Conservation (phyloP, 192 early-diverging fungal species). For the Anaeromyces robustus region DNA sequence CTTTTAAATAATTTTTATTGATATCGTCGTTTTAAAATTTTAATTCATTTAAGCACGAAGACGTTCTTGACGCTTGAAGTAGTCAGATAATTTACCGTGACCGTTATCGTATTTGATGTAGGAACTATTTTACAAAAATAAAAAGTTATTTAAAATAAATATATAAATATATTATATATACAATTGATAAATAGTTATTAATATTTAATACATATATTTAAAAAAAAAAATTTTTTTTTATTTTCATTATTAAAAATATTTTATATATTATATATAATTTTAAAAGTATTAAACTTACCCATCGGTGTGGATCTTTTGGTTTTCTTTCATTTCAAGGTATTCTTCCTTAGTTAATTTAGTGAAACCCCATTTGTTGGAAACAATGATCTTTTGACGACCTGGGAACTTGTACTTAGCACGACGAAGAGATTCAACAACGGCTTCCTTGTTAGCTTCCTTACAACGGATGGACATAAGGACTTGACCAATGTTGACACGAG, state of each 20-base stretch:
- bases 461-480: constrained; percentile 90
- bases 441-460: constrained; percentile 84
- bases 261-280: too few species aligned
- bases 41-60: neutral
- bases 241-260: too few species aligned
- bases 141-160: too few species aligned
- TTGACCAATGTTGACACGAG: constrained; percentile 97
- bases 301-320: neutral
- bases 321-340: constrained; percentile 23
- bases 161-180: too few species aligned
- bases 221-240: too few species aligned
- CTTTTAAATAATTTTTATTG: neutral
- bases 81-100: neutral
- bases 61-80: neutral
- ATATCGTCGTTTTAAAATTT: neutral
- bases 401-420: constrained; percentile 99
- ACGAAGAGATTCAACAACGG: constrained; percentile 82
- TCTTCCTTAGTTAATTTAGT: constrained; percentile 89
- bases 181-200: too few species aligned
- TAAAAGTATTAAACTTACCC: neutral
- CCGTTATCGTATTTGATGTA: neutral
- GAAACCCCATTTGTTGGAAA: constrained; percentile 99
- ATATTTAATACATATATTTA: too few species aligned
- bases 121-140: neutral
- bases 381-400: constrained; percentile 94